phyloP scores from a whole-genome alignment of 768 basidiomycete species.

The Lentinula aciculospora region DNA sequence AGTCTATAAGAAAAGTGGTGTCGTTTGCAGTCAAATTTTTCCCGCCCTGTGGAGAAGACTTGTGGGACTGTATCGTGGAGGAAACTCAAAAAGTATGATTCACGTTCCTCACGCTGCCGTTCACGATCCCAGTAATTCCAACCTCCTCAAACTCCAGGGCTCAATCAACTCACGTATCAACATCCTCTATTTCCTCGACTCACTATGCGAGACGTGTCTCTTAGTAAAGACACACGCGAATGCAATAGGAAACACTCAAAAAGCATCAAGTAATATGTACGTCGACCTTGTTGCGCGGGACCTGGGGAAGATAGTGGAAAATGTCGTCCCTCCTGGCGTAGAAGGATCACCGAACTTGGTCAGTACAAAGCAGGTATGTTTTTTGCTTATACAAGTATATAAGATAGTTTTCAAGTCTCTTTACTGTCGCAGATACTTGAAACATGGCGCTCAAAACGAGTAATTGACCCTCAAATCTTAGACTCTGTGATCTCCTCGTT shows the following conservation, averaged over 20 bases:
- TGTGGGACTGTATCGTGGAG: slow-evolving; percentile 92
- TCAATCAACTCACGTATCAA: slow-evolving; percentile 91
- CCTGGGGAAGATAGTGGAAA: slow-evolving; percentile 69
- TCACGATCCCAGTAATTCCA: background rate
- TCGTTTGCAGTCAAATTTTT: slow-evolving; percentile 82
- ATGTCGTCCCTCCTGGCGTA: slow-evolving; percentile 84
- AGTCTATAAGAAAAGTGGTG: slow-evolving; percentile 86
- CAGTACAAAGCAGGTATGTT: slow-evolving; percentile 77
- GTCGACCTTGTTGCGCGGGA: slow-evolving; percentile 77
- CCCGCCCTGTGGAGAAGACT: slow-evolving; percentile 79
- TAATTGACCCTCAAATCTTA: slow-evolving; percentile 73
- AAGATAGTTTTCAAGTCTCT: background rate
- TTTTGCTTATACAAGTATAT: background rate
- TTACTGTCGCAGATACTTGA: slow-evolving; percentile 66
- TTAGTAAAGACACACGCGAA: slow-evolving; percentile 56
- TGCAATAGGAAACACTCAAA: slow-evolving; percentile 29
- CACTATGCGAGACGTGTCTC: slow-evolving; percentile 75
- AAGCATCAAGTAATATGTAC: slow-evolving; percentile 49
- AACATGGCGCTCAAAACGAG: slow-evolving; percentile 82
- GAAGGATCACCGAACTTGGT: slow-evolving; percentile 84
- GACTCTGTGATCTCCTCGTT: slow-evolving; percentile 63
- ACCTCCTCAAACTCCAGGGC: slow-evolving; percentile 32
- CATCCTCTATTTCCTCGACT: slow-evolving; percentile 86
- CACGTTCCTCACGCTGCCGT: background rate
- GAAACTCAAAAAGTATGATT: slow-evolving; percentile 76